Base-by-base conservation (phyloP, 129 eudicot genomes). In the Ambrosia artemisiifolia region DNA sequence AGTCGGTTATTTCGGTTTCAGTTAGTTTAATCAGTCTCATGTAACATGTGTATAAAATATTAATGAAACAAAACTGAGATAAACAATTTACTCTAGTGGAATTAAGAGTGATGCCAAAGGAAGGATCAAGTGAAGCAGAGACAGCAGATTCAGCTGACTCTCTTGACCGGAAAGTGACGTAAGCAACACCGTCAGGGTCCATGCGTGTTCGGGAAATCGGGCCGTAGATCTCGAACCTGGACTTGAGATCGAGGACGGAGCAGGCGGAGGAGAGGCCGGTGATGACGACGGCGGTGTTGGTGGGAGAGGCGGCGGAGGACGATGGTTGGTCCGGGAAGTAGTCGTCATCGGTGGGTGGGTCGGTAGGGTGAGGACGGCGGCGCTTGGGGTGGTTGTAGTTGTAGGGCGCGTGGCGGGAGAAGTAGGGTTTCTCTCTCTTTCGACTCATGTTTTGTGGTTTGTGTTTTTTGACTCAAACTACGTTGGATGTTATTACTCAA, bases 201-300 rank as follows among this genome's bases (percentile, higher is more conserved):
- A 92, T 78, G 32, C 96, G 87, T 16, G 94, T 89, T 10, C 98
- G 88, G 14, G 98, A 92, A n/a, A 92, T 89, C 4, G 96, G 59
- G 9, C 96, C 98, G 67, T 93, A 89, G 81, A 93, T 82, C 79
- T 93, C 92, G 80, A 93, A 93, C 43, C 95, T 75, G 28, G 98
- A 85, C 63, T 89, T 93, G 42, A 89, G 81, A 78, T 93, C 95
- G 28, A 89, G 80, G 46, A 93, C 85, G 4, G 96, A 92, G 83
- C 91, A 87, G 63, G 80, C 88, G 11, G 83, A 7, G 7, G 96
- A 86, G 11, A 92, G 77, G 40, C 98, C 98, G 32, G 82, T 76
- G 9, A 92, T 87, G 44, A 89, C 75, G 7, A 92, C 88, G 0
- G 88, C 85, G 32, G 82, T 43, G 70, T 76, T 80, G 67, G 78